These are phyloP conservation scores for Hypoxylon fuscum DNA, from an alignment of 495 filamentous ascomycete species.

Conservation along the genomic window DNA sequence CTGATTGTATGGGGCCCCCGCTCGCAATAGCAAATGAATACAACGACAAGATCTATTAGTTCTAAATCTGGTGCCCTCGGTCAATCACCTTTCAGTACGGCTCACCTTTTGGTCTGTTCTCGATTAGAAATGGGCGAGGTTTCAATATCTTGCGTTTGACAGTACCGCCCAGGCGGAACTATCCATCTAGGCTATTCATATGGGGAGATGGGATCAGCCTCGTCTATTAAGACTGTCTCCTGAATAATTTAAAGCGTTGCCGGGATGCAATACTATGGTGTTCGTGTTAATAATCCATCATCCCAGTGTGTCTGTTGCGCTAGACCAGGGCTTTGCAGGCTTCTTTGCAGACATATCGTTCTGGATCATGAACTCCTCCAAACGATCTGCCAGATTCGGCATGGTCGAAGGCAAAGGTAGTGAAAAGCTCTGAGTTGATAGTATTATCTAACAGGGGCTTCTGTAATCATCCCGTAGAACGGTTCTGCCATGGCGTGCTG, in stretches of 20 bases:
- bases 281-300: background rate
- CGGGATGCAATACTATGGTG: background rate
- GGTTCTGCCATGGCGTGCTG: conserved; percentile 2
- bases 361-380: background rate
- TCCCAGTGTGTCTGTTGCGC: background rate
- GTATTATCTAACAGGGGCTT: background rate
- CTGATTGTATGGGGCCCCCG: background rate
- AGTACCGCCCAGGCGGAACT: background rate
- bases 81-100: background rate
- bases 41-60: background rate
- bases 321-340: background rate
- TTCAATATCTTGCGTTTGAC: background rate
- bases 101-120: background rate
- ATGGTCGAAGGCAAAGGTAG: conserved; percentile 7
- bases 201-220: background rate
- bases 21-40: background rate
- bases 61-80: background rate
- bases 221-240: background rate
- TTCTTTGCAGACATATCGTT: conserved; percentile 7
- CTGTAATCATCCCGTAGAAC: background rate
- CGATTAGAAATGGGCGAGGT: background rate
- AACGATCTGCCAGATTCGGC: background rate
- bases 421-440: conserved; percentile 4
- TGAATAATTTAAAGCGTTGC: background rate
- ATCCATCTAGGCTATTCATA: background rate